A percentile compares a stretch with the other conserved stretches of the same genome.
phyloP scores from a whole-genome alignment of 2,329 filamentous ascomycete genomes.

The Tolypocladium tundrense region DNA sequence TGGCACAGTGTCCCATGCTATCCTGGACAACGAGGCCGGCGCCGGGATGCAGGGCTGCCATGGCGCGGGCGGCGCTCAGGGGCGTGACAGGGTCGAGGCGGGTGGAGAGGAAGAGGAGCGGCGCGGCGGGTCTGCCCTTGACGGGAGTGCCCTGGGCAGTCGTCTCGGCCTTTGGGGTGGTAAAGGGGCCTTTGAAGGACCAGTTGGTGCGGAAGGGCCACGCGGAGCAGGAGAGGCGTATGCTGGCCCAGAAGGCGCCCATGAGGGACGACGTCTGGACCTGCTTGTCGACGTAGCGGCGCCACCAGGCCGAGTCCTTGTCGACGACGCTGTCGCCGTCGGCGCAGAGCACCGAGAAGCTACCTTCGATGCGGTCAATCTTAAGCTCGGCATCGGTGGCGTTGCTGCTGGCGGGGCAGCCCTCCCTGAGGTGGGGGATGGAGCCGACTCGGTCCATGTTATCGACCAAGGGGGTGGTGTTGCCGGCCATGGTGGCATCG shows the following conservation, averaged over 20 bases:
- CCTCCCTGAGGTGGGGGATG: slow-evolving; percentile 11
- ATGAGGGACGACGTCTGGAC: slow-evolving; percentile 17
- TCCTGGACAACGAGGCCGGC: slow-evolving; percentile 19
- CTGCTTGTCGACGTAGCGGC: slow-evolving; percentile 17
- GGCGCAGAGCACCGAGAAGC: slow-evolving; percentile 19
- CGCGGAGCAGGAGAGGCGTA: slow-evolving; percentile 28
- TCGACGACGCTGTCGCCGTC: slow-evolving; percentile 19
- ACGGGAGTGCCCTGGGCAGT: slow-evolving; percentile 2
- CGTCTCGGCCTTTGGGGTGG: slow-evolving; percentile 14
- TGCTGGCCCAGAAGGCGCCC: slow-evolving; percentile 21
- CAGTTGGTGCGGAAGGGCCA: slow-evolving; percentile 27
- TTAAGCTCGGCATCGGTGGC: slow-evolving; percentile 11
- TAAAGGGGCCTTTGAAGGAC: slow-evolving; percentile 27
- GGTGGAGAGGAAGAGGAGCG: slow-evolving; percentile 33
- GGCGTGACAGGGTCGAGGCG: slow-evolving; percentile 36
- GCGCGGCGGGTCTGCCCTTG: slow-evolving; percentile 24
- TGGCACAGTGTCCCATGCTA: slow-evolving; percentile 16
- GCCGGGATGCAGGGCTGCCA: slow-evolving; percentile 15
- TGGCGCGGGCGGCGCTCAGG: slow-evolving; percentile 21
- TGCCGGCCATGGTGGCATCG: slow-evolving; percentile 10
- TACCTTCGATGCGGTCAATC: background rate
- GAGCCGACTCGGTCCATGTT: background rate
- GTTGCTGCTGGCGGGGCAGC: slow-evolving; percentile 7
- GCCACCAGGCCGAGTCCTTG: slow-evolving; percentile 14
- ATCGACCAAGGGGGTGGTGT: slow-evolving; percentile 3